Base-by-base conservation (phyloP, 306 rosid species). In the Lithocarpus polystachyus region DNA sequence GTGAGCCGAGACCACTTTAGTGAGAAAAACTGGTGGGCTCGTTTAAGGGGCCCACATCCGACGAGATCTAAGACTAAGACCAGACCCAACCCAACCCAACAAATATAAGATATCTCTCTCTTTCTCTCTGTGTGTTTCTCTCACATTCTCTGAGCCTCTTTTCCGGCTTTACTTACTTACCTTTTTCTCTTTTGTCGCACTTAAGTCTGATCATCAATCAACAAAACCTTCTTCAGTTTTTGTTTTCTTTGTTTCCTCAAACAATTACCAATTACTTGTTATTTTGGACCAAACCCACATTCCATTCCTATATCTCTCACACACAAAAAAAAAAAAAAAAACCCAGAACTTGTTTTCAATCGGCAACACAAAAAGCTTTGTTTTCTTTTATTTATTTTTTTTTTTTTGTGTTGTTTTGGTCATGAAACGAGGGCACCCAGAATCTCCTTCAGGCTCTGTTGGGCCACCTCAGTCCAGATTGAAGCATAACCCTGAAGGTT, bases 401-500 rank as follows among this genome's bases (percentile, higher is more conserved):
- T 4, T 5, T 31, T 31, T 35, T 5, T 6, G 53, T 48, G 45
- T 40, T 8, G 11, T 48, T 48, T 72, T 71, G 43, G 78, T 77
- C 72, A 95, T 95, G 99, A 95, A 95, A 87, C 96, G 99, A 68
- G 96, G 93, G 45, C 88, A 89, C 86, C 71, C 84, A 53, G 92
- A 93, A 74, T 91, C 94, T 51, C 84, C 96, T 53, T 88, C 97
- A 15, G 75, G 89, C 76, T 93, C 99, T 13, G 19, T 78, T 1
- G 98, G 91, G 60, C 98, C 96, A 8, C 96, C 98, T 68, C 97
- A 91, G 51, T 91, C 99, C 83, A 92, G 88, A 89, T 29, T 86
- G 48, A 95, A 88, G 54, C 80, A 78, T 70, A 90, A 95, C 86
- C 89, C 97, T 26, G 89, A 92, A 89, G 98, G 99, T 95, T 70